Evolutionary conservation across 495 filamentous ascomycete species (phyloP).

Genomic region (Penicillium maclennaniae): DNA sequence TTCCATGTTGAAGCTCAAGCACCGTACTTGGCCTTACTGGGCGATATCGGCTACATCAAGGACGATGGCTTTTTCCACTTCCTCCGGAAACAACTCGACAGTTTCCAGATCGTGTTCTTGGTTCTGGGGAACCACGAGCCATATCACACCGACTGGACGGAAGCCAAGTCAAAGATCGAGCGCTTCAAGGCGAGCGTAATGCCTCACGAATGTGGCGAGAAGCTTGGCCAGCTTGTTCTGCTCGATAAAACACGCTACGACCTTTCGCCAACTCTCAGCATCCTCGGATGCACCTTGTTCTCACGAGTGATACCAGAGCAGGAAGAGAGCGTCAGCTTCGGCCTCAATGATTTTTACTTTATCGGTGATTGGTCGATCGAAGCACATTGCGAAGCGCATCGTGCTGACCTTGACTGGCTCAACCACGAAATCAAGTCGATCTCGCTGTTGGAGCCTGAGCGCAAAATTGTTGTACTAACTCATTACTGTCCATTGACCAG

Average conservation of each 20-base stretch:
- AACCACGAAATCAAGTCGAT: no score
- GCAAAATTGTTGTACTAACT: no score
- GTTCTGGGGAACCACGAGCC: neutral
- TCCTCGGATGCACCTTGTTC: conserved; percentile 46
- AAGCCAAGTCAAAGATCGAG: conserved; percentile 3
- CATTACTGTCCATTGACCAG: neutral
- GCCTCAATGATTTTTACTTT: conserved; percentile 38
- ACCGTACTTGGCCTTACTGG: neutral
- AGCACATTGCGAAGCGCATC: conserved; percentile 27
- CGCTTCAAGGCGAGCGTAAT: neutral
- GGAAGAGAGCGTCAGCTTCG: conserved; percentile 16
- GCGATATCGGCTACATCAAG: neutral
- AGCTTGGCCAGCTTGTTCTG: conserved; percentile 2
- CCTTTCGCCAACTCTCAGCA: conserved; percentile 19
- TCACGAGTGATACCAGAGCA: conserved; percentile 25
- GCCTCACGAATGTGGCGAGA: no score
- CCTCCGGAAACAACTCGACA: neutral
- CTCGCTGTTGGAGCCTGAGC: no score
- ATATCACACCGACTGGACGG: neutral
- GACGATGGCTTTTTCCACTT: neutral
- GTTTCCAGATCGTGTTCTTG: neutral
- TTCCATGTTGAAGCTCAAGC: neutral
- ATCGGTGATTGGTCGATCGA: conserved; percentile 35
- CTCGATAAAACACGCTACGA: conserved; percentile 29
- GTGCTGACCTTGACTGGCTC: no score